These are phyloP conservation scores for Lachnum nothofagi DNA, from an alignment of 2,329 filamentous ascomycete species.

Conservation along the genomic window DNA sequence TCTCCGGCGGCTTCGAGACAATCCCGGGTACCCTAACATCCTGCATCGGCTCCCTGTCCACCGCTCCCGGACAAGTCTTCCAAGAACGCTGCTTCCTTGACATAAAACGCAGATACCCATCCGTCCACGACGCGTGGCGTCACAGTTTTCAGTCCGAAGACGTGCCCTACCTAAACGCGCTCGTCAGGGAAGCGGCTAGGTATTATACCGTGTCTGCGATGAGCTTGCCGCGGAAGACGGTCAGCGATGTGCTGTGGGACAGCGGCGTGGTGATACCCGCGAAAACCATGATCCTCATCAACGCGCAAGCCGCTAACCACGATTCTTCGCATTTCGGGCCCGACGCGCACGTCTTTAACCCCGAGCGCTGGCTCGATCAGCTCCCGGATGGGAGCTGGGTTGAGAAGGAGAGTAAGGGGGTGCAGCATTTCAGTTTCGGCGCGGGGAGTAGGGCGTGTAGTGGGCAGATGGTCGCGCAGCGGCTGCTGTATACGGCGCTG, in stretches of 20 bases:
- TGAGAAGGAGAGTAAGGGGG: slow-evolving; percentile 31
- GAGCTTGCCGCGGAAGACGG: slow-evolving; percentile 48
- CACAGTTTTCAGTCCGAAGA: slow-evolving; percentile 42
- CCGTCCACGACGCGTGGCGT: slow-evolving; percentile 44
- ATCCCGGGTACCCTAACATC: slow-evolving; percentile 50
- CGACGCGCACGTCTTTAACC: slow-evolving; percentile 42
- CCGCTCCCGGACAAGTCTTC: slow-evolving; percentile 43
- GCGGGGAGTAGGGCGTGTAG: slow-evolving; percentile 48
- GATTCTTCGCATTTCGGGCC: slow-evolving; percentile 46
- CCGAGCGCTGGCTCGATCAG: slow-evolving; percentile 43
- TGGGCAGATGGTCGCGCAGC: slow-evolving; percentile 46
- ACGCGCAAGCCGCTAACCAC: slow-evolving; percentile 51
- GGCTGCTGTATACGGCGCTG: slow-evolving; percentile 46
- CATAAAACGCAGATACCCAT: slow-evolving; percentile 44
- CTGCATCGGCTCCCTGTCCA: slow-evolving; percentile 46
- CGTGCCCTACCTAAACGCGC: slow-evolving; percentile 43
- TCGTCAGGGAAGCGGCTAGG: slow-evolving; percentile 48
- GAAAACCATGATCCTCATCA: slow-evolving; percentile 51
- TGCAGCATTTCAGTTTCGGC: slow-evolving; percentile 46
- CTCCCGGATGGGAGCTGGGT: slow-evolving; percentile 26
- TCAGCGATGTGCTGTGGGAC: slow-evolving; percentile 46
- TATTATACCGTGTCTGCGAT: slow-evolving; percentile 51
- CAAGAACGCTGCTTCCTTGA: slow-evolving; percentile 50
- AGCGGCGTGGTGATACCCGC: slow-evolving; percentile 46
- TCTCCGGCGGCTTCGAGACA: slow-evolving; percentile 51